These are phyloP conservation scores for Clarireedia homoeocarpa DNA, from an alignment of 2,329 filamentous ascomycete species.

Conservation along the genomic window DNA sequence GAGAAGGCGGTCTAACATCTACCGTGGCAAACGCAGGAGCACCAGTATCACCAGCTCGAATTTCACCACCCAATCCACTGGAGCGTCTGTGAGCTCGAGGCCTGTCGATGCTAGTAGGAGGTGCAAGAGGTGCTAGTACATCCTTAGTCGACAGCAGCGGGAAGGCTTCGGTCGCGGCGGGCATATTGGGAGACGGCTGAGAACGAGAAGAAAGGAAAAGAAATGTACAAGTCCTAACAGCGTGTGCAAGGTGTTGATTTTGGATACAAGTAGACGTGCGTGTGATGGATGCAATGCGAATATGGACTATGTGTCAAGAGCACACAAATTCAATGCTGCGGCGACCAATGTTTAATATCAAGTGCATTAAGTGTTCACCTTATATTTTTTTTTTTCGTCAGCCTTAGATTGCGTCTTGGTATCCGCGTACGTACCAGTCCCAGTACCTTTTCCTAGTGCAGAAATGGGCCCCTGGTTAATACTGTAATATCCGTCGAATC, in stretches of 20 bases:
- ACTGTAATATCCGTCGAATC: background rate
- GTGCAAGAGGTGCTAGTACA: slow-evolving; percentile 4
- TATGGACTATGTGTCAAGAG: no score
- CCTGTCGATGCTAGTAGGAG: slow-evolving; percentile 14
- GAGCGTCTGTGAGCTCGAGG: slow-evolving; percentile 35
- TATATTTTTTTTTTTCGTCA: no score
- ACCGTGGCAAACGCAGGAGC: slow-evolving; percentile 42
- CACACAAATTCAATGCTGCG: no score
- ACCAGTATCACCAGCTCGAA: slow-evolving; percentile 42
- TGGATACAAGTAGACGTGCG: no score
- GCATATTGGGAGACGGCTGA: background rate
- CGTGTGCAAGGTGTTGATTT: background rate
- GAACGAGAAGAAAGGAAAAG: background rate
- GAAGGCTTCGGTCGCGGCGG: slow-evolving; percentile 12
- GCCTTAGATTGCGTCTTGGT: no score
- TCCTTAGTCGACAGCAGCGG: slow-evolving; percentile 9
- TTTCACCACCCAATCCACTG: slow-evolving; percentile 42
- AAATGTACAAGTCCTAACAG: background rate
- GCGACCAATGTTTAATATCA: no score
- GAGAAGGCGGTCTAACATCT: slow-evolving; percentile 24
- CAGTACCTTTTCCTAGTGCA: background rate
- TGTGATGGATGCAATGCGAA: no score
- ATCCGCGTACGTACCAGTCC: no score
- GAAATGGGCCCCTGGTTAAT: background rate
- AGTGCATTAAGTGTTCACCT: no score